phyloP scores from a whole-genome alignment of 495 filamentous ascomycete species.

The Aspergillus affinis region DNA sequence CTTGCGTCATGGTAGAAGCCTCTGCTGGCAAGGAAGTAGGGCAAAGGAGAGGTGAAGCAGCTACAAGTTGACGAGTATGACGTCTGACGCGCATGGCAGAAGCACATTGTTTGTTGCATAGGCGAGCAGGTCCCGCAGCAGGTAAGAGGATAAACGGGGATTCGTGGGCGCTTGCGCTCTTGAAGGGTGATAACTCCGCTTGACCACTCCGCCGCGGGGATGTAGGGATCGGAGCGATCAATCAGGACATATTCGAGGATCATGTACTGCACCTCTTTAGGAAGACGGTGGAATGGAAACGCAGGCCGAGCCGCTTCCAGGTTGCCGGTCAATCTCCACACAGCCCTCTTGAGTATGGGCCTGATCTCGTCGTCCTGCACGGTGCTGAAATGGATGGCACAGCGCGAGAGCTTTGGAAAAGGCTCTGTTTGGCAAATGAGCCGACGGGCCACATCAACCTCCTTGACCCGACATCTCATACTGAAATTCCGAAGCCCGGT shows the following conservation, averaged over 20 bases:
- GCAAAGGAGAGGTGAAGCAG: constrained; percentile 27
- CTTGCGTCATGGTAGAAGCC: constrained; percentile 26
- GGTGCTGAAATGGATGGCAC: constrained; percentile 22
- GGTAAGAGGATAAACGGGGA: constrained; percentile 5
- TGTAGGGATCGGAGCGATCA: constrained; percentile 17
- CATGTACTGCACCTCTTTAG: constrained; percentile 29
- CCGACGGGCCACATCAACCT: constrained; percentile 17
- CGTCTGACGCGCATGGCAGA: constrained; percentile 22
- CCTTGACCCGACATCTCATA: constrained; percentile 25
- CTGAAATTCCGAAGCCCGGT: constrained; percentile 20
- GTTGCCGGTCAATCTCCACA: constrained; percentile 19
- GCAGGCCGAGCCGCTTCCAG: constrained; percentile 5
- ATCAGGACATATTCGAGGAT: constrained; percentile 24
- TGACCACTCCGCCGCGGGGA: constrained; percentile 8
- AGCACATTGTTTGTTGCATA: constrained; percentile 19
- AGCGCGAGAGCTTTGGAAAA: constrained; percentile 20
- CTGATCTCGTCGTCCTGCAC: constrained; percentile 16
- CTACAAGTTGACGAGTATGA: constrained; percentile 26
- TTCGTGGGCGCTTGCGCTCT: constrained; percentile 15
- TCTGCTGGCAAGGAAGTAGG: constrained; percentile 28
- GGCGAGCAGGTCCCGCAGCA: constrained; percentile 28
- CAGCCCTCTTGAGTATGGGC: constrained; percentile 18
- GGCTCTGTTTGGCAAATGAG: constrained; percentile 19
- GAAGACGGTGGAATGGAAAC: constrained; percentile 27
- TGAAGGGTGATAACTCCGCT: constrained; percentile 16